phyloP scores from a whole-genome alignment of 2,329 filamentous ascomycete genomes.

The Pestalotiopsis sp. region DNA sequence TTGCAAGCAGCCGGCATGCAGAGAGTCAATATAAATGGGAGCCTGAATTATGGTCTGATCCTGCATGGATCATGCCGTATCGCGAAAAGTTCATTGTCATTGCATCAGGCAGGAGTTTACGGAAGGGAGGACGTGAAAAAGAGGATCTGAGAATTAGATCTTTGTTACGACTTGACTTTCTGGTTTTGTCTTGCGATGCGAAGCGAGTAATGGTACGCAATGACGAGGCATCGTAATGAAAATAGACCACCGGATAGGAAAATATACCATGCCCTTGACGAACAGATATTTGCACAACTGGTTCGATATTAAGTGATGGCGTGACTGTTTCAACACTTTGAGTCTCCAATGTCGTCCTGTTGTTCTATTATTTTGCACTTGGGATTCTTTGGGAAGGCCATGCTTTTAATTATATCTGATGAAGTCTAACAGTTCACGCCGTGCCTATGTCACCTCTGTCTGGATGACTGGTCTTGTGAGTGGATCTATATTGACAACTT shows the following conservation, averaged over 20 bases:
- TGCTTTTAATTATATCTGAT: no score
- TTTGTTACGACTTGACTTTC: conserved; percentile 11
- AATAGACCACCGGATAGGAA: conserved; percentile 10
- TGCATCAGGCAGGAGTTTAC: conserved; percentile 8
- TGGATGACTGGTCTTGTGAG: no score
- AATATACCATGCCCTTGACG: not conserved
- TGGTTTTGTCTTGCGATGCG: conserved; percentile 3
- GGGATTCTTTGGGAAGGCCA: no score
- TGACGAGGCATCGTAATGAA: conserved; percentile 4
- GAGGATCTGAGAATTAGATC: conserved; percentile 6
- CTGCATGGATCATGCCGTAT: not conserved
- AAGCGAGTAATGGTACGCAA: not conserved
- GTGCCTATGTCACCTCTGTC: no score
- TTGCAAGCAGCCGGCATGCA: not conserved
- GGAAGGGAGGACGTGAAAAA: not conserved
- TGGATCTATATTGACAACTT: no score
- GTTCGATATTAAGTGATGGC: not conserved
- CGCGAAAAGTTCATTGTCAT: conserved; percentile 4
- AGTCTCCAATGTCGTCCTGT: not conserved
- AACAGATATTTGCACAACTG: not conserved
- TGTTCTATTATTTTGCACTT: not conserved
- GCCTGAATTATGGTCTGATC: not conserved
- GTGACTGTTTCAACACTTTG: not conserved
- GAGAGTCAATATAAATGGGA: not conserved
- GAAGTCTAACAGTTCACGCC: no score